Base-by-base conservation (phyloP, 177 flowering plant species). In the Vitis hybrid region DNA sequence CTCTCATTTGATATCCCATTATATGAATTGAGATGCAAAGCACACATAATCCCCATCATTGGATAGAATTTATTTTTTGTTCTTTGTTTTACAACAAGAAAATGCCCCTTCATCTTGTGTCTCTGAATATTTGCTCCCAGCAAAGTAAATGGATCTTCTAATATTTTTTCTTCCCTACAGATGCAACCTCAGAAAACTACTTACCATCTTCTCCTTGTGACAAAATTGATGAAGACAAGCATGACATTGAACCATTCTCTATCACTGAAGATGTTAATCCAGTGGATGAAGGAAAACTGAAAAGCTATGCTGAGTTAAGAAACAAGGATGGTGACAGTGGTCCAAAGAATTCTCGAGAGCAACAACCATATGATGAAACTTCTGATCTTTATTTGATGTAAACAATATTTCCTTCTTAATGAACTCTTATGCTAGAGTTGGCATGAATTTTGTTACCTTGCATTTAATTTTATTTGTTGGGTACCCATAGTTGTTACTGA, bases 351-450 rank as follows among this genome's bases (percentile, higher is more conserved):
- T 67, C 75, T 70, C 58, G 69, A 65, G 75, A n/a, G 10, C 52
- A 62, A 39, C 78, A 57, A 58, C 69, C 71, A 22, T 56, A 70
- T 39, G 78, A 86, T 60, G 91, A 84, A 69, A 64, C 75, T 61
- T 81, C 82, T 33, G 79, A 84, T 73, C 78, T 82, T 63, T 81
- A 84, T 75, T 59, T 86, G 49, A 81, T 85, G 90, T 88, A 76
- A 82, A 65, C 14, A 62, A 31, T 51, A 58, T 22, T 13, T 53
- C 49, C 2, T 19, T 31, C 12, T 66, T 58, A 6, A 19, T 18
- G 18, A 51, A 49, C 2, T 16, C 21, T 51, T 68, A 2, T 15
- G 26, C 56, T 12, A 1, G 16, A n/a, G 1, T 14, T 19, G 48
- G 26, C 8, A 10, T 18, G 2, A 21, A 19, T 31, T 55, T 64